A percentile compares a stretch with the other conserved stretches of the same genome.
Evolutionary conservation across 257 asterid genomes (phyloP).

Genomic region (Solanum tarapatanum): DNA sequence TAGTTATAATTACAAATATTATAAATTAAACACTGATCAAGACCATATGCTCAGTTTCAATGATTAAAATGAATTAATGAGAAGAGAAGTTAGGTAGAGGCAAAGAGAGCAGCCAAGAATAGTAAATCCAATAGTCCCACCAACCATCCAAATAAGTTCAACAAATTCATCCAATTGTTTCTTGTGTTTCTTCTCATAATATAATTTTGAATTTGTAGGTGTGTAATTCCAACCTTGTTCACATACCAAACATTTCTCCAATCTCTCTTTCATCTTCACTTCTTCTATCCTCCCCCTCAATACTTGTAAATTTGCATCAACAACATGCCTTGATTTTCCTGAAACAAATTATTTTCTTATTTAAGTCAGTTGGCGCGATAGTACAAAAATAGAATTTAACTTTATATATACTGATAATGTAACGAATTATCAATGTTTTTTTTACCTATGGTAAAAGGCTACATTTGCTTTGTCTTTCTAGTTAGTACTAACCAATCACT

Average conservation of each 20-base stretch:
- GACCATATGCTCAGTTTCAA: background rate
- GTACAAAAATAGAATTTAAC: background rate
- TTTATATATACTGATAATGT: no score
- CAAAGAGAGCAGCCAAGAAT: slow-evolving; percentile 23
- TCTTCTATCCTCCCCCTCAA: slow-evolving; percentile 38
- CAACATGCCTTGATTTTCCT: slow-evolving; percentile 28
- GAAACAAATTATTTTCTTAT: background rate
- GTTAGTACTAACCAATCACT: background rate
- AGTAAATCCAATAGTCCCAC: slow-evolving; percentile 34
- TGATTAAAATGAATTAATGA: slow-evolving; percentile 22
- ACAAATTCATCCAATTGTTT: slow-evolving; percentile 2
- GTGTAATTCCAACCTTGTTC: slow-evolving; percentile 30
- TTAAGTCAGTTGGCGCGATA: no score
- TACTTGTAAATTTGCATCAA: slow-evolving; percentile 31
- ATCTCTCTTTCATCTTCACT: slow-evolving; percentile 29
- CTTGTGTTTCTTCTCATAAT: background rate
- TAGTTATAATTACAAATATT: background rate
- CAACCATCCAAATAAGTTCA: slow-evolving; percentile 12
- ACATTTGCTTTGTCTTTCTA: background rate
- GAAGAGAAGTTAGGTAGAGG: slow-evolving; percentile 27
- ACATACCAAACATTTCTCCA: slow-evolving; percentile 22
- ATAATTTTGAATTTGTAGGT: background rate
- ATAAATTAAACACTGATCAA: background rate
- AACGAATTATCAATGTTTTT: no score
- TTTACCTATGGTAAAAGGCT: background rate